Percentiles rank a stretch among this genome's conserved stretches.
Evolutionary conservation across 768 basidiomycete species (phyloP).

Genomic region (Tricholoma terreum): DNA sequence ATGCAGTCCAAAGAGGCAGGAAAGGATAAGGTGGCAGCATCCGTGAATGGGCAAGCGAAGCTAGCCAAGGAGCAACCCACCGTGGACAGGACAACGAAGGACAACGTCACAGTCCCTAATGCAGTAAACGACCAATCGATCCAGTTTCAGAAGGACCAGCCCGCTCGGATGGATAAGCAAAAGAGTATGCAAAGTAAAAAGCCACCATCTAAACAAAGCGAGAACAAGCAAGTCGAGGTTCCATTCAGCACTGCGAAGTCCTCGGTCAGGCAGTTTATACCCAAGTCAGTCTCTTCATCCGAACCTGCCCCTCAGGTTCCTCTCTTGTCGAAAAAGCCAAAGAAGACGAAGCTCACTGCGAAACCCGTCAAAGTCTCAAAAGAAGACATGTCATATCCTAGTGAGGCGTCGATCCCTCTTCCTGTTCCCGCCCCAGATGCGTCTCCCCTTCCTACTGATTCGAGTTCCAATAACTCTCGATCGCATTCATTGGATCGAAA

Average conservation of each 20-base stretch:
- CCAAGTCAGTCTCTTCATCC: conserved; percentile 15
- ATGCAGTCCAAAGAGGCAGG: conserved; percentile 53
- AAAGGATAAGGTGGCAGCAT: conserved; percentile 43
- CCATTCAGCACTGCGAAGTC: conserved; percentile 4
- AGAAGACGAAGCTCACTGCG: conserved; percentile 69
- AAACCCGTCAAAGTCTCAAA: conserved; percentile 56
- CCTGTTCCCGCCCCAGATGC: conserved; percentile 50
- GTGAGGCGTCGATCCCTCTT: conserved; percentile 40
- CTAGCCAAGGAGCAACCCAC: conserved; percentile 32
- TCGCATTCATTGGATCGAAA: conserved; percentile 57
- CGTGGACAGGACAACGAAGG: conserved; percentile 32
- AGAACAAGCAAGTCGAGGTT: conserved; percentile 16
- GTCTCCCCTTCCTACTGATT: conserved; percentile 39
- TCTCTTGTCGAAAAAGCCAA: conserved; percentile 77
- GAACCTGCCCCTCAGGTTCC: conserved; percentile 60
- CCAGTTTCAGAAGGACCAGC: conserved; percentile 26
- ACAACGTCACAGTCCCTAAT: conserved; percentile 9
- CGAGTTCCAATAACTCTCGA: conserved; percentile 55
- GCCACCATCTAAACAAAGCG: conserved; percentile 12
- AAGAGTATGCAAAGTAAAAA: conserved; percentile 21
- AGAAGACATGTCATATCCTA: conserved; percentile 47
- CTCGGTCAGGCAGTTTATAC: conserved; percentile 8
- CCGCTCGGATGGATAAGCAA: conserved; percentile 22
- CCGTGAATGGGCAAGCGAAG: conserved; percentile 33
- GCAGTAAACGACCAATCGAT: conserved; percentile 28